These are phyloP conservation scores for Globisporangium okanoganense DNA, from an alignment of 352 stramenopile species.

Conservation along the genomic window DNA sequence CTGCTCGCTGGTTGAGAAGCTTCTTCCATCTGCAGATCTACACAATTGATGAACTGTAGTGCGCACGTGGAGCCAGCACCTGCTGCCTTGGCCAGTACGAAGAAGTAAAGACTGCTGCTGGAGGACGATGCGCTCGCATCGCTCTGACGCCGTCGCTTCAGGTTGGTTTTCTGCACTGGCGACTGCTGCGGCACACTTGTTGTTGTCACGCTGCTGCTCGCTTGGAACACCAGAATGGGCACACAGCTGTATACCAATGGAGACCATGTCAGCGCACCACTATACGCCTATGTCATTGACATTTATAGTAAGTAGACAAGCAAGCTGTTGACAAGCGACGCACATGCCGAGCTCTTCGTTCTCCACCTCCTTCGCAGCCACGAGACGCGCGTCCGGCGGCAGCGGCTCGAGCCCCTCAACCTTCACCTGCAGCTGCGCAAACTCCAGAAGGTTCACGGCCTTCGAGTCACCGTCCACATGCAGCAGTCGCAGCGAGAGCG, in stretches of 20 bases:
- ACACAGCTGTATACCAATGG: too few species aligned
- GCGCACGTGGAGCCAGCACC: not conserved
- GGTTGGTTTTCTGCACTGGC: not conserved
- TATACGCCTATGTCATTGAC: too few species aligned
- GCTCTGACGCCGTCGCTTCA: not conserved
- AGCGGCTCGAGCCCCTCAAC: constrained; percentile 9
- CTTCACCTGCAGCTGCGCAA: constrained; percentile 4
- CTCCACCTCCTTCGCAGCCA: constrained; percentile 37
- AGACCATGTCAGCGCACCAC: constrained; percentile 1
- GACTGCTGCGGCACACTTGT: too few species aligned
- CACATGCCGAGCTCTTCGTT: constrained; percentile 35
- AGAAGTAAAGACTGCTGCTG: constrained; percentile 21
- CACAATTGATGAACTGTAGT: constrained; percentile 17
- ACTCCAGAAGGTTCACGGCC: not conserved
- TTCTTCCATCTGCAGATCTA: constrained; percentile 2
- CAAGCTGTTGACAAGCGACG: constrained; percentile 1
- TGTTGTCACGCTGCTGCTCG: not conserved
- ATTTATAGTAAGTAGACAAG: too few species aligned
- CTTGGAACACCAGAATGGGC: constrained; percentile 14
- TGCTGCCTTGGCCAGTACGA: not conserved
- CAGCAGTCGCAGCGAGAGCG: constrained; percentile 15
- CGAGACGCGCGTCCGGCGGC: constrained; percentile 25
- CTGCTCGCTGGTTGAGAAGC: not conserved
- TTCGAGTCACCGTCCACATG: constrained; percentile 12
- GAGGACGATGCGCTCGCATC: not conserved